Conservation (phyloP, 305 asterid genomes). For the Fraxinus platypoda region DNA sequence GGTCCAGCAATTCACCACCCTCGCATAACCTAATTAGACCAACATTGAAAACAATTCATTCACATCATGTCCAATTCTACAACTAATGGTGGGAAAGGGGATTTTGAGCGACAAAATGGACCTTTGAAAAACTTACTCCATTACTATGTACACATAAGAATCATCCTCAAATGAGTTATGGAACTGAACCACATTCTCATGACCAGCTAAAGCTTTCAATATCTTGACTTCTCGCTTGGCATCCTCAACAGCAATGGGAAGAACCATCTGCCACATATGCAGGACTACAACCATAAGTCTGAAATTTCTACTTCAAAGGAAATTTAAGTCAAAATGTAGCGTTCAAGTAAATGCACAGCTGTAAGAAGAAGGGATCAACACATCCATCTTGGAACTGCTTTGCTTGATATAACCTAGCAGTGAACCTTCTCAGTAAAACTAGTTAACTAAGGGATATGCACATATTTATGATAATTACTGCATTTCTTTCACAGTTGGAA, state of each 20-base stretch:
- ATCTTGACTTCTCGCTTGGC: slow-evolving; percentile 83
- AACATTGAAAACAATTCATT: slow-evolving; percentile 18
- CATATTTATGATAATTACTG: not conserved
- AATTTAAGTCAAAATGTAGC: not conserved
- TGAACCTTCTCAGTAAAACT: not conserved
- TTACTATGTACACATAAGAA: slow-evolving; percentile 68
- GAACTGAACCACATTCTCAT: slow-evolving; percentile 79
- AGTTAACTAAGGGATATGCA: not conserved
- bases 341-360: not conserved
- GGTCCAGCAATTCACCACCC: slow-evolving; percentile 86
- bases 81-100: not conserved
- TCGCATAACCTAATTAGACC: slow-evolving; percentile 60
- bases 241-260: slow-evolving; percentile 81
- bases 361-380: not conserved
- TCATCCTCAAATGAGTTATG: slow-evolving; percentile 73
- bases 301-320: slow-evolving; percentile 1
- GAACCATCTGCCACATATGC: slow-evolving; percentile 61
- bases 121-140: slow-evolving; percentile 64
- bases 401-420: not conserved
- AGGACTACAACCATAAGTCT: slow-evolving; percentile 3
- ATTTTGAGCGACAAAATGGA: not conserved
- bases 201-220: slow-evolving; percentile 79
- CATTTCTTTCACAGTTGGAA: not conserved
- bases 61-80: not conserved
- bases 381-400: not conserved